These are phyloP conservation scores for Coemansia erecta DNA, from an alignment of 192 early-diverging fungal species.

Conservation along the genomic window DNA sequence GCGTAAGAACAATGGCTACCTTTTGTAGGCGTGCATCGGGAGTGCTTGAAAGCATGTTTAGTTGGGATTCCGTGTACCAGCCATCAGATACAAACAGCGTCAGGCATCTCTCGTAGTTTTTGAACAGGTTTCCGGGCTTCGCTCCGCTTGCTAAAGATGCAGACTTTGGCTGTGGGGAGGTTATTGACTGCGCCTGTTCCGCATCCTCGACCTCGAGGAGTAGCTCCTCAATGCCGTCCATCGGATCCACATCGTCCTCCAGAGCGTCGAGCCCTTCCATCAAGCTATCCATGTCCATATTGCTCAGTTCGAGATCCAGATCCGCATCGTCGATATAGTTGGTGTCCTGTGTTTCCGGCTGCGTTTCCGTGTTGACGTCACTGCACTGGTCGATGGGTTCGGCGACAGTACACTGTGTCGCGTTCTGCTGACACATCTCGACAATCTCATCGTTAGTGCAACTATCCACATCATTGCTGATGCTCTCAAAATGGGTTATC, in stretches of 20 bases:
- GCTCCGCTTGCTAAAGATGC: not conserved
- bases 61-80: conserved; percentile 17
- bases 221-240: conserved; percentile 19
- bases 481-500: not conserved
- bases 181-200: not conserved
- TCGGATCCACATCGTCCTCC: conserved; percentile 10
- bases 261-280: conserved; percentile 19
- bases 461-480: not conserved
- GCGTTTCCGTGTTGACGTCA: not conserved
- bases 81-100: conserved; percentile 35
- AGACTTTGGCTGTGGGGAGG: conserved; percentile 2
- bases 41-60: conserved; percentile 4
- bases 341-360: not conserved
- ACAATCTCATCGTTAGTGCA: not conserved
- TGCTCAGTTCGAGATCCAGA: conserved; percentile 23
- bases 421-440: not conserved
- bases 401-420: not conserved
- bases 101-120: conserved; percentile 34
- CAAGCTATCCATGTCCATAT: conserved; percentile 34
- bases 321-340: conserved; percentile 6
- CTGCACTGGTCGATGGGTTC: not conserved
- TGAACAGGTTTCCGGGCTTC: not conserved
- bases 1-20: conserved; percentile 40
- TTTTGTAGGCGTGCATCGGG: conserved; percentile 25
- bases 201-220: conserved; percentile 10